Evolutionary conservation across 2,329 filamentous ascomycete genomes (phyloP), one percentile per base, ranked within the genome.

Genomic region (Emericellopsis atlantica): DNA sequence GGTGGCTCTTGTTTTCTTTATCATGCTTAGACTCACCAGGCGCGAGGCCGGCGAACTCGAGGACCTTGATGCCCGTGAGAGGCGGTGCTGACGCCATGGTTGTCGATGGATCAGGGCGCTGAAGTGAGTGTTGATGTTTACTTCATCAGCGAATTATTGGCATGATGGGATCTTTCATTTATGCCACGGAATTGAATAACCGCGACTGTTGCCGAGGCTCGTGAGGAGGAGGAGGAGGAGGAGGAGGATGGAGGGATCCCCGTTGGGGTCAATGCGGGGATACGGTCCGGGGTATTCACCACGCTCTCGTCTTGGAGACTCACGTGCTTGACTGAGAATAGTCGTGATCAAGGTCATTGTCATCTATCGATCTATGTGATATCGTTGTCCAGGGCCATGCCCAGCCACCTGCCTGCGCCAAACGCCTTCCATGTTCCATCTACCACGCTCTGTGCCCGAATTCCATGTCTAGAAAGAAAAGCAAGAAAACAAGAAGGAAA

Each of bases 31-130:
- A 48, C 56, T 18, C 56, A 77, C 76, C 76, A 49, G 79, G 79
- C 14, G 79, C 79, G 18, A 77, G 65, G 18, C 74, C 74, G 39
- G 74, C 74, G 46, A 79, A 70, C 51, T 79, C 74, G 32, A 79
- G 59, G 53, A 78, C 73, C 49, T 67, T 73, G 54, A 76, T 60
- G 45, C 70, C 71, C 36, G 62, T 57, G 23, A 76, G 60, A 34
- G 60, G 60, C 10, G 59, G 55, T 21, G 50, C 46, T 35, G 45
- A 47, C 36, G 48, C 43, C 56, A 59, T 59, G 18, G n/a, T 51
- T 35, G 9, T 35, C 3, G 9, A 8, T 8, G n/a, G 32, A 15
- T 15, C 32, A 9, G n/a, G n/a, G 8, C 32, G 18, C n/a, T 15
- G n/a, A 8, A 15, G 32, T 21, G n/a, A 4, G 18, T 9, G 18